Conservation (phyloP, 176 grass and related monocot genomes). For the Alopecurus myosuroides region DNA sequence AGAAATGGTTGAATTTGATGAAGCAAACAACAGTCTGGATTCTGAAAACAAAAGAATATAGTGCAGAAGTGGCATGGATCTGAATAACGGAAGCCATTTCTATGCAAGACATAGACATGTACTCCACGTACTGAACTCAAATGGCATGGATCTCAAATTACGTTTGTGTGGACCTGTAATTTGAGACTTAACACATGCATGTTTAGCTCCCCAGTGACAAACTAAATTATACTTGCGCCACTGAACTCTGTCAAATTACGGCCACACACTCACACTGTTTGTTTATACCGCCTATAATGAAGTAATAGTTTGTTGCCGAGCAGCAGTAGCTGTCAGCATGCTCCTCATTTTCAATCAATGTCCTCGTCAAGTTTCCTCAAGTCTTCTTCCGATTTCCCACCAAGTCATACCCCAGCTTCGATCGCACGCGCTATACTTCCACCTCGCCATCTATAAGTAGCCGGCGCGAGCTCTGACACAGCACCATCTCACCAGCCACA, state of each 20-base stretch:
- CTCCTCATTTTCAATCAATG: not conserved
- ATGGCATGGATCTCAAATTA: too few relatives aligned
- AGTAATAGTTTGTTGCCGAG: not conserved
- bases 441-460: constrained; percentile 15
- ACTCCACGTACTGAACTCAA: too few relatives aligned
- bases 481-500: constrained; percentile 8
- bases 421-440: not conserved
- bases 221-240: not conserved
- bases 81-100: not conserved
- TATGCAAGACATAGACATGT: not conserved
- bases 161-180: not conserved
- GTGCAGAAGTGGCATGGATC: not conserved
- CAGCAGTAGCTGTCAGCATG: not conserved
- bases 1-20: not conserved
- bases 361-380: not conserved
- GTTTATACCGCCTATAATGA: not conserved
- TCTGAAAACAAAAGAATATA: not conserved
- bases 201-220: not conserved
- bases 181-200: not conserved
- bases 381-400: constrained; percentile 25
- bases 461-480: not conserved
- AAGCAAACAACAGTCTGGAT: not conserved
- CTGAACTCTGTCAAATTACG: not conserved
- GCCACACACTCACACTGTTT: not conserved
- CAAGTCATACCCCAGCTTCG: not conserved